Base-by-base conservation (phyloP, 805 yeast genomes). In the Saccharomyces mikatae region DNA sequence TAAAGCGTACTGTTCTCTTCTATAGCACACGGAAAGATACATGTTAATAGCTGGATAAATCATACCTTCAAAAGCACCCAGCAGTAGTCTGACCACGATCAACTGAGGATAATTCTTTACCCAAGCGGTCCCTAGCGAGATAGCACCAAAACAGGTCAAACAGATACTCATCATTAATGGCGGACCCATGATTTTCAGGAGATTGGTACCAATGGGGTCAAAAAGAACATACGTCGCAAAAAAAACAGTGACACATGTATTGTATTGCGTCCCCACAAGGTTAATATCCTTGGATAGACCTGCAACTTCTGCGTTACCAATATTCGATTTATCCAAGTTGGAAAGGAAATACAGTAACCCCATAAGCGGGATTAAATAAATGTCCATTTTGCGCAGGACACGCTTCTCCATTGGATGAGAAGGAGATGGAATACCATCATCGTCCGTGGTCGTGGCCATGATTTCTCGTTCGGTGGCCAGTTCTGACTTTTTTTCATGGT, bases 241-340 rank as follows among this genome's bases (percentile, higher is more conserved):
- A 36, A 78, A 70, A 0, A 80, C 71, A 6, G 80, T 73, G 4
- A 76, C 77, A 29, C 73, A 74, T 41, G 71, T 72, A 26, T 76
- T 74, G 59, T 71, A 78, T 58, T 79, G 75, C 24, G 62, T 66
- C 0, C 71, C 72, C 1, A 66, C 60, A 27, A 79, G 62, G 6
- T 71, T 68, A 21, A 79, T 54, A 52, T 73, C 77, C 28, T 69
- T 69, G 0, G 72, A 65, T 56, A 81, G 58, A 3, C 86, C 85
- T 13, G 82, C 84, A 2, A 78, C 72, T 46, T 74, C 74, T 9
- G 85, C 85, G 61, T 81, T 81, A 59, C 85, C 84, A 52, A 81
- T 79, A 61, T 80, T 81, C 13, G 83, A 77, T 56, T 80, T 74
- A 65, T 81, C 86, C 54, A 81, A 66, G 49, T 74, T 72, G 2